A percentile compares a stretch with the other conserved stretches of the same genome.
Conservation (phyloP, 2,329 filamentous ascomycete genomes). For the Verruconis gallopava region DNA sequence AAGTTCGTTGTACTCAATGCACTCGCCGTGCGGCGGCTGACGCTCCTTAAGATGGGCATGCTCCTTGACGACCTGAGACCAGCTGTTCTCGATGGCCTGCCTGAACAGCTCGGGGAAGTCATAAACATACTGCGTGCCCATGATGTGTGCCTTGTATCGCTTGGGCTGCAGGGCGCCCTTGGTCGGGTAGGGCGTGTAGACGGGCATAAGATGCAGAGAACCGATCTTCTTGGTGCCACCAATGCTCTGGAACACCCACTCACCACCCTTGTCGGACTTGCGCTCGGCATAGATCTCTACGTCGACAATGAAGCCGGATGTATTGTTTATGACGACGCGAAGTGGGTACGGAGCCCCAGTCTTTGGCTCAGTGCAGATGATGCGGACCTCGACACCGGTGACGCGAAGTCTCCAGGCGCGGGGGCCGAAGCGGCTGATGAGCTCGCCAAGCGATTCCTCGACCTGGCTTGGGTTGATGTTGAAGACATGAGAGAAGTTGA, state of each 20-base stretch:
- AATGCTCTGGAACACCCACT: slow-evolving; percentile 98
- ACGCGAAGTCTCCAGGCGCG: slow-evolving; percentile 94
- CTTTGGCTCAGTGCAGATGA: slow-evolving; percentile 83
- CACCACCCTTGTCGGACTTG: slow-evolving; percentile 85
- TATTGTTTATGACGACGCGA: slow-evolving; percentile 95
- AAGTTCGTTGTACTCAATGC: slow-evolving; percentile 86
- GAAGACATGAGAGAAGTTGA: slow-evolving; percentile 98
- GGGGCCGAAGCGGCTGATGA: slow-evolving; percentile 90
- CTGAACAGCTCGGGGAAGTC: slow-evolving; percentile 99
- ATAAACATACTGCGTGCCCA: slow-evolving; percentile 99
- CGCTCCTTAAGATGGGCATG: slow-evolving; percentile 63
- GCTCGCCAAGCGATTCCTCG: slow-evolving; percentile 83
- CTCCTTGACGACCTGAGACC: slow-evolving; percentile 62
- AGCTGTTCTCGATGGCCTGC: slow-evolving; percentile 92
- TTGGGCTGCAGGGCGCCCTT: slow-evolving; percentile 99
- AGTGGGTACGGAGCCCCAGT: slow-evolving; percentile 82
- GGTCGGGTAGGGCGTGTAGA: slow-evolving; percentile 85
- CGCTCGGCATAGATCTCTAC: slow-evolving; percentile 96
- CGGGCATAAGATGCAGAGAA: slow-evolving; percentile 83
- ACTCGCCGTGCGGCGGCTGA: slow-evolving; percentile 76
- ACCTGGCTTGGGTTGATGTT: slow-evolving; percentile 80
- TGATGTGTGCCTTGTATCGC: slow-evolving; percentile 97
- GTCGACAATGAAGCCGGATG: slow-evolving; percentile 92
- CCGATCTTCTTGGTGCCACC: slow-evolving; percentile 91
- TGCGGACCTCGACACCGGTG: slow-evolving; percentile 93